Conservation (phyloP, 352 stramenopile genomes). For the Globisporangium paroecandrum region DNA sequence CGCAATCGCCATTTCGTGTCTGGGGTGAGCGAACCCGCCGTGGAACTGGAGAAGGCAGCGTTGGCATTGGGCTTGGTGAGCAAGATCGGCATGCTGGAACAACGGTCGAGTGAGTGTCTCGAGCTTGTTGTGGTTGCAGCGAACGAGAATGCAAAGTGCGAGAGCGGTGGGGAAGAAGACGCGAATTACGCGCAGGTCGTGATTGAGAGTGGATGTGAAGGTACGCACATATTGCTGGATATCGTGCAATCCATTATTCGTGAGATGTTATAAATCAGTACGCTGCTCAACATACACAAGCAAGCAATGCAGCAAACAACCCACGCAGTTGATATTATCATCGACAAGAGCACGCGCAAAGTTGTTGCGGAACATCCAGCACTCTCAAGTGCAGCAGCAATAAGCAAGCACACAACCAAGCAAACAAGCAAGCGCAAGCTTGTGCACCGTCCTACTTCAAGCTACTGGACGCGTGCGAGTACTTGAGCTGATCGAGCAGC, state of each 20-base stretch:
- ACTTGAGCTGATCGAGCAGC: slow-evolving; percentile 19
- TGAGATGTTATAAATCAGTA: neutral
- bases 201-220: neutral
- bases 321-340: neutral
- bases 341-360: neutral
- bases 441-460: neutral
- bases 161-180: neutral
- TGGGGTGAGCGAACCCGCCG: neutral
- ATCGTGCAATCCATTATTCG: neutral
- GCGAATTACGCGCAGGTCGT: neutral
- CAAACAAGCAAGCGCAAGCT: neutral
- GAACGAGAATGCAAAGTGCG: neutral
- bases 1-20: neutral
- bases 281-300: neutral
- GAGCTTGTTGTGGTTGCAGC: too few relatives aligned
- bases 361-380: neutral
- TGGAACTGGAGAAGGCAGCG: neutral
- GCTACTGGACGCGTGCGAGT: slow-evolving; percentile 6
- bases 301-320: neutral
- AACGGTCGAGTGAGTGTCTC: too few relatives aligned
- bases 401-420: neutral
- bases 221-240: neutral
- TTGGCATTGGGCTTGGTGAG: neutral
- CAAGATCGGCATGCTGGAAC: neutral
- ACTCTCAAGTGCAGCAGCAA: neutral